A percentile compares a stretch with the other conserved stretches of the same genome.
phyloP scores from a whole-genome alignment of 1,284 basidiomycete genomes.

The Boletus chippewaensis region DNA sequence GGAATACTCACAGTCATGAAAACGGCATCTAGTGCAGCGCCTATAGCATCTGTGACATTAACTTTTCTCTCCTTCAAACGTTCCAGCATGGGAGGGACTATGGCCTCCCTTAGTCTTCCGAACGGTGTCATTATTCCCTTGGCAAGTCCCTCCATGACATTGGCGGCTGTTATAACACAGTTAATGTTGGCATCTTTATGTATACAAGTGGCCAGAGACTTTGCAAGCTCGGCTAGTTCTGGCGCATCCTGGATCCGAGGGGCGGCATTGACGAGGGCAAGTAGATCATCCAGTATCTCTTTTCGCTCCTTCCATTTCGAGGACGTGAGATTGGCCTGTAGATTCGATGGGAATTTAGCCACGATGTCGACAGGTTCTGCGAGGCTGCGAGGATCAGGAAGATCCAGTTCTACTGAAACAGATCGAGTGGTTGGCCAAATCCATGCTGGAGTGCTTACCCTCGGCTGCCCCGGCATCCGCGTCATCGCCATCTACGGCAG shows the following conservation, averaged over 20 bases:
- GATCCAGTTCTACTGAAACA: conserved; percentile 36
- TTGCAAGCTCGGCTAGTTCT: conserved; percentile 68
- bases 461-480: conserved; percentile 30
- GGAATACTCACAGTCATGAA: conserved; percentile 66
- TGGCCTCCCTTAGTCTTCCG: conserved; percentile 65
- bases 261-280: conserved; percentile 64
- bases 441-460: conserved; percentile 24
- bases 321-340: conserved; percentile 73
- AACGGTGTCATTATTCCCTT: conserved; percentile 76
- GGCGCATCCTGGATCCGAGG: conserved; percentile 76
- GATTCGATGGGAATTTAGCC: conserved; percentile 66
- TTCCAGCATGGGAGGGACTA: conserved; percentile 80
- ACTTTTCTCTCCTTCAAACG: conserved; percentile 93
- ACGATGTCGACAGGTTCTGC: conserved; percentile 81
- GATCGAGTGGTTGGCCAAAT: conserved; percentile 6
- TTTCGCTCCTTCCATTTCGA: conserved; percentile 99
- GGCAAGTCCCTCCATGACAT: conserved; percentile 81
- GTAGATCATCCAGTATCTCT: conserved; percentile 83
- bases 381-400: conserved; percentile 76
- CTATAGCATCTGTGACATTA: conserved; percentile 85
- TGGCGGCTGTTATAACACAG: conserved; percentile 87
- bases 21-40: conserved; percentile 83
- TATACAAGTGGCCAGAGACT: conserved; percentile 75
- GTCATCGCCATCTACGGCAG: conserved; percentile 34
- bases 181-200: conserved; percentile 92